Percentiles rank a stretch among this genome's conserved stretches.
Evolutionary conservation across 805 yeast species (phyloP).

Genomic region (Allodekkera sacchari): DNA sequence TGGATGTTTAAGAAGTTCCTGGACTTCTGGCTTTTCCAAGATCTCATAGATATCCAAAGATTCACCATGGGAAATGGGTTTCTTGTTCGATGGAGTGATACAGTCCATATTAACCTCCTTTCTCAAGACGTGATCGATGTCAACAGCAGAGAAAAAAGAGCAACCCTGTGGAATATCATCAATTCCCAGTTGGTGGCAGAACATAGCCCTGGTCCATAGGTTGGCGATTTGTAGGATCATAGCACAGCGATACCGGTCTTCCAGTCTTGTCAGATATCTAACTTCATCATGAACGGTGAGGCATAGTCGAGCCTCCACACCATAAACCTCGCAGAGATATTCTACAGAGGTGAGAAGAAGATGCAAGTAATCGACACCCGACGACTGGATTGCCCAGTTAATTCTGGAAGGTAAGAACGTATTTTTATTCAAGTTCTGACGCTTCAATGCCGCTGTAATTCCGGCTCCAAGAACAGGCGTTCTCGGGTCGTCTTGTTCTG

Average conservation of each 20-base stretch:
- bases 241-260: slow-evolving; percentile 70
- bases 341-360: slow-evolving; percentile 81
- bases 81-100: slow-evolving; percentile 78
- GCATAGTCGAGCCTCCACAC: slow-evolving; percentile 66
- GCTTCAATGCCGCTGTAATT: slow-evolving; percentile 74
- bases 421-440: slow-evolving; percentile 53
- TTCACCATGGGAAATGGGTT: slow-evolving; percentile 71
- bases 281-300: slow-evolving; percentile 95
- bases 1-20: slow-evolving; percentile 15
- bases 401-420: slow-evolving; percentile 81
- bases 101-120: slow-evolving; percentile 92
- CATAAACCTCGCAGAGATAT: slow-evolving; percentile 56
- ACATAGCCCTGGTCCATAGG: slow-evolving; percentile 94
- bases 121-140: slow-evolving; percentile 77
- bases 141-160: slow-evolving; percentile 93
- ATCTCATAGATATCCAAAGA: slow-evolving; percentile 53
- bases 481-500: slow-evolving; percentile 67
- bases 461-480: slow-evolving; percentile 94
- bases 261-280: slow-evolving; percentile 65
- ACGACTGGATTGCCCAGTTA: slow-evolving; percentile 97
- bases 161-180: slow-evolving; percentile 87
- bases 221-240: slow-evolving; percentile 82
- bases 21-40: slow-evolving; percentile 30
- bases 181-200: slow-evolving; percentile 86
- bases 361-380: slow-evolving; percentile 95